phyloP scores from a whole-genome alignment of 1,284 basidiomycete species.

The Agaricales sp. region DNA sequence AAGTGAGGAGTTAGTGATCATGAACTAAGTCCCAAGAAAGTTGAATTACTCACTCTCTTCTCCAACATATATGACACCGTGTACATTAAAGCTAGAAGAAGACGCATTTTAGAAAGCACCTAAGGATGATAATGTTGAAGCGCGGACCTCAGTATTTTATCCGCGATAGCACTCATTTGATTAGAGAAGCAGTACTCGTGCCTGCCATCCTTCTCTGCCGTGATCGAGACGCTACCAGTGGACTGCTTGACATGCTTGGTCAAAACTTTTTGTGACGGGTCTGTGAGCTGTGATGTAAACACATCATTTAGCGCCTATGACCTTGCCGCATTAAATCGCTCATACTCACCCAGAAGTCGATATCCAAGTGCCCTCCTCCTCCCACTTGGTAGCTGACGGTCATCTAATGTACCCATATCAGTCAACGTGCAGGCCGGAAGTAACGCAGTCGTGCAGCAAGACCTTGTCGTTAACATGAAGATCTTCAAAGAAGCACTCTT shows the following conservation, averaged over 20 bases:
- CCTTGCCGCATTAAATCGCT: too few species aligned
- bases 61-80: conserved; percentile 89
- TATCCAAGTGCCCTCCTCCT: conserved; percentile 91
- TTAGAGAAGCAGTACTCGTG: conserved; percentile 99
- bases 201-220: conserved; percentile 78
- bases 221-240: conserved; percentile 84
- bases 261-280: conserved; percentile 61
- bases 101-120: conserved; percentile 2
- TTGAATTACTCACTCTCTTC: conserved; percentile 57
- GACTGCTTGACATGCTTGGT: conserved; percentile 79
- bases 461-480: conserved; percentile 93
- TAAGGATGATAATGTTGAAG: conserved; percentile 2
- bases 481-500: conserved; percentile 98
- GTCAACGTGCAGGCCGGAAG: not conserved
- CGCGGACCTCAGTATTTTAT: conserved; percentile 86
- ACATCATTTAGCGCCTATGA: too few species aligned
- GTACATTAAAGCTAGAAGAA: conserved; percentile 86
- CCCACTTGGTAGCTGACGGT: conserved; percentile 99
- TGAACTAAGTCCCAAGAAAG: conserved; percentile 6
- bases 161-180: conserved; percentile 89
- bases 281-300: conserved; percentile 57
- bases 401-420: conserved; percentile 57
- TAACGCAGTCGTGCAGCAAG: conserved; percentile 4
- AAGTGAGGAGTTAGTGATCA: conserved; percentile 9
- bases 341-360: conserved; percentile 83